These are phyloP conservation scores for Pseudonitzschia delicatissima DNA, from an alignment of 108 stramenopile genomes.

Conservation along the genomic window DNA sequence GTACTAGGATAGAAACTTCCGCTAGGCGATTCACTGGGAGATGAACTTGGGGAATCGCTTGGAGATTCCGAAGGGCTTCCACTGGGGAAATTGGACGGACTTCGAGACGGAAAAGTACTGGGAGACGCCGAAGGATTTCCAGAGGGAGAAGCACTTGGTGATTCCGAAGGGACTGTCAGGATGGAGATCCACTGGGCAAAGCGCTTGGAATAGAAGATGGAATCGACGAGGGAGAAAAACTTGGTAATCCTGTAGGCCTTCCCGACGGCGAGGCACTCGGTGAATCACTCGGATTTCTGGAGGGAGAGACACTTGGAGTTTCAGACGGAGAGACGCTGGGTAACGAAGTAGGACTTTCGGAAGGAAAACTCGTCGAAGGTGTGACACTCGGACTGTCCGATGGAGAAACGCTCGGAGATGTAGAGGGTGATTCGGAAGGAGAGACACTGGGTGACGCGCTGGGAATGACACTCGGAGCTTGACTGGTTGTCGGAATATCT, in stretches of 20 bases:
- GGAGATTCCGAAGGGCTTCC: no score
- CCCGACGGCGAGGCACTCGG: conserved; percentile 5
- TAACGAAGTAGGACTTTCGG: background rate
- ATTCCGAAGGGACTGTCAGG: background rate
- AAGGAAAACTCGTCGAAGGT: background rate
- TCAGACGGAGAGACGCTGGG: background rate
- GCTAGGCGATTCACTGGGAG: background rate
- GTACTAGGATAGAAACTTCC: background rate
- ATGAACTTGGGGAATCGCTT: background rate
- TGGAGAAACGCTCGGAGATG: background rate
- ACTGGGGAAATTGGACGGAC: background rate
- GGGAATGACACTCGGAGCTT: background rate
- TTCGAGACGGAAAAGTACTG: background rate
- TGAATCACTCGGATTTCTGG: background rate
- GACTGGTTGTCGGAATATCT: background rate
- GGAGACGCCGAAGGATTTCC: background rate
- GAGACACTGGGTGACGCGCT: background rate
- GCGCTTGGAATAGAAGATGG: background rate
- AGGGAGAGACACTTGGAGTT: conserved; percentile 8
- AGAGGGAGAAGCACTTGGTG: background rate
- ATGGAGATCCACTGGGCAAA: background rate
- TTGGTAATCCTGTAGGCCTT: background rate
- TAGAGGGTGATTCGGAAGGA: background rate
- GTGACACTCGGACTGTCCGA: background rate
- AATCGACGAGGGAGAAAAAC: background rate